These are phyloP conservation scores for Neurospora africana DNA, from an alignment of 495 filamentous ascomycete genomes.

Conservation along the genomic window DNA sequence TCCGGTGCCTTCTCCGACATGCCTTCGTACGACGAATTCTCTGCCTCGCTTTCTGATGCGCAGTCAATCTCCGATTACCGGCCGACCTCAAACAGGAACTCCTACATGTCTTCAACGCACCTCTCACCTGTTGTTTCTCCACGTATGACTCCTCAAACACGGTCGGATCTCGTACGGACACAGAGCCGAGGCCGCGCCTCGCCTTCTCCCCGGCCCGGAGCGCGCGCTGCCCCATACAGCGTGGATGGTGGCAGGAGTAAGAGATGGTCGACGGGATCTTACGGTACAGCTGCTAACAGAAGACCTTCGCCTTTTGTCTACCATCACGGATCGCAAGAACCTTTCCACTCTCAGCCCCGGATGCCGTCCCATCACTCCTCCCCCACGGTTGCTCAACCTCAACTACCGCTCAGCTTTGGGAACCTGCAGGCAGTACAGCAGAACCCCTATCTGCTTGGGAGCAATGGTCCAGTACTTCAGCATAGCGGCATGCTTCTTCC, in stretches of 20 bases:
- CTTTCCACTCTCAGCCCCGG: conserved; percentile 32
- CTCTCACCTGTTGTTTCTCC: conserved; percentile 49
- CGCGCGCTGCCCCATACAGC: conserved; percentile 54
- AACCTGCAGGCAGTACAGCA: conserved; percentile 45
- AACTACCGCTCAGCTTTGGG: conserved; percentile 40
- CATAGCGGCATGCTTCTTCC: conserved; percentile 39
- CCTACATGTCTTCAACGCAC: conserved; percentile 48
- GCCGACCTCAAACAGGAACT: conserved; percentile 45
- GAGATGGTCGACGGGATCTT: conserved; percentile 63
- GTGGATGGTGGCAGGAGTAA: conserved; percentile 52
- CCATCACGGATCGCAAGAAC: conserved; percentile 37
- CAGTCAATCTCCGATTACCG: conserved; percentile 47
- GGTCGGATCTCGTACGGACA: conserved; percentile 45
- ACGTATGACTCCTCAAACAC: conserved; percentile 45
- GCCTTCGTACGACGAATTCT: conserved; percentile 50
- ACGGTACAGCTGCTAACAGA: conserved; percentile 39
- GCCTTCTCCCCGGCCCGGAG: conserved; percentile 52
- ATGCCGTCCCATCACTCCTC: conserved; percentile 43
- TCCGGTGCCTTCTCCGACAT: conserved; percentile 47
- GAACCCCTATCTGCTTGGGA: conserved; percentile 38
- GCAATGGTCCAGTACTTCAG: conserved; percentile 32
- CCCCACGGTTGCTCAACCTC: conserved; percentile 42
- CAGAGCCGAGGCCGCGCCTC: conserved; percentile 52
- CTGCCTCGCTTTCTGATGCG: conserved; percentile 43
- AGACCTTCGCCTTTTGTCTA: conserved; percentile 46